Percentiles rank a stretch among this genome's conserved stretches.
These are phyloP conservation scores for Leptodontidium sp. DNA, from an alignment of 2,329 filamentous ascomycete genomes.

Conservation along the genomic window DNA sequence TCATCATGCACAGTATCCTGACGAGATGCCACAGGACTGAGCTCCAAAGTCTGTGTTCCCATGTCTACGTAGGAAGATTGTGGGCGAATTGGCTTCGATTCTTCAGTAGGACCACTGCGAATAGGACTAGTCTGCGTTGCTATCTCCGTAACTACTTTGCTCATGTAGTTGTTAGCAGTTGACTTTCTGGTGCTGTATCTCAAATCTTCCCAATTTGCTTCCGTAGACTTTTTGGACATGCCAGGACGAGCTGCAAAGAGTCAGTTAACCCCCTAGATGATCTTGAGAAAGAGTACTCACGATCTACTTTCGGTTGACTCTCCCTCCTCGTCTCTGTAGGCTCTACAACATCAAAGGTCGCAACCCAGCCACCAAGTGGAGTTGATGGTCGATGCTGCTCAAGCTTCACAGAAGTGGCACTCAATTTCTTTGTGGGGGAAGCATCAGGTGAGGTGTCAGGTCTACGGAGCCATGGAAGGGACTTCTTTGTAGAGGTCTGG, in stretches of 20 bases:
- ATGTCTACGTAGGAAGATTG: slow-evolving; percentile 8
- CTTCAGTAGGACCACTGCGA: neutral
- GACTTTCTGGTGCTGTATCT: slow-evolving; percentile 7
- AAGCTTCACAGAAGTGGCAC: neutral
- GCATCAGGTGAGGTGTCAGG: slow-evolving; percentile 26
- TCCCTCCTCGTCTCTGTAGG: neutral
- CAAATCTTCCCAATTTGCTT: neutral
- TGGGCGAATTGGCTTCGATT: neutral
- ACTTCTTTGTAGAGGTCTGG: slow-evolving; percentile 29
- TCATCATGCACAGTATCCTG: neutral
- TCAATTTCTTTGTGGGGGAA: slow-evolving; percentile 22
- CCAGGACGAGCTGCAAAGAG: neutral
- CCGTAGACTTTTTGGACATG: neutral
- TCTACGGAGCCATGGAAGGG: slow-evolving; percentile 43
- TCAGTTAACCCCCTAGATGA: neutral
- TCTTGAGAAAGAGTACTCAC: slow-evolving; percentile 6
- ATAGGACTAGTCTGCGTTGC: neutral
- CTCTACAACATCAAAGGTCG: slow-evolving; percentile 15
- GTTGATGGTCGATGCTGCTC: slow-evolving; percentile 21
- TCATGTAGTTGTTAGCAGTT: slow-evolving; percentile 15
- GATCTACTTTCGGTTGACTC: neutral
- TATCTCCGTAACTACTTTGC: slow-evolving; percentile 12
- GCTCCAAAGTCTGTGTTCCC: slow-evolving; percentile 24
- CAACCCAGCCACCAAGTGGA: slow-evolving; percentile 27
- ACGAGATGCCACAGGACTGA: slow-evolving; percentile 1